Evolutionary conservation across 2,329 filamentous ascomycete genomes (phyloP).

Genomic region (Pestalotiopsis sp.): DNA sequence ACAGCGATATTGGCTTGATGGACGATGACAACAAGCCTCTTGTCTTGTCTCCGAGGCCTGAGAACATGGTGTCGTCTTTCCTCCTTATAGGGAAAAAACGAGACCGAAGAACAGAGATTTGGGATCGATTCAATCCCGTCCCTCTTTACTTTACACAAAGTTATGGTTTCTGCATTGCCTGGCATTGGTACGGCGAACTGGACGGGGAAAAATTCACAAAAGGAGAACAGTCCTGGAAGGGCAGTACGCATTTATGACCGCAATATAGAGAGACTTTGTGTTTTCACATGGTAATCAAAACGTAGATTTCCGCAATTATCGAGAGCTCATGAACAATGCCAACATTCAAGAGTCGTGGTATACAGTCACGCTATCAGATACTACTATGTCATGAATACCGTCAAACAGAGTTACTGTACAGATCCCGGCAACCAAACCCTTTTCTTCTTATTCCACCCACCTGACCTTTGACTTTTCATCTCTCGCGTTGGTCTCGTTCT

Average conservation of each 20-base stretch:
- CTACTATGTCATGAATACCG: background rate
- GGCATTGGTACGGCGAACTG: slow-evolving; percentile 1
- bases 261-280: slow-evolving; percentile 1
- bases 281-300: background rate
- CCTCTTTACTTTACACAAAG: background rate
- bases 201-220: background rate
- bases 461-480: background rate
- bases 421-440: background rate
- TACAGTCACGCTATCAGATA: background rate
- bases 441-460: background rate
- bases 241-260: background rate
- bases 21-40: background rate
- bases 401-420: background rate
- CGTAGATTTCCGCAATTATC: background rate
- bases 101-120: background rate
- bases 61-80: background rate
- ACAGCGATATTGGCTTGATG: background rate
- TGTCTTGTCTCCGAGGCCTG: background rate
- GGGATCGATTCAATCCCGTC: background rate
- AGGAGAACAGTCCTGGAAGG: background rate
- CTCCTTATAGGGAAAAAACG: background rate
- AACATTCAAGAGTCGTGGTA: background rate
- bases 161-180: background rate
- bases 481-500: slow-evolving; percentile 23
- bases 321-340: background rate